Conservation (phyloP, 2,329 filamentous ascomycete species). For the Nothophaeocryptopus gaeumannii region DNA sequence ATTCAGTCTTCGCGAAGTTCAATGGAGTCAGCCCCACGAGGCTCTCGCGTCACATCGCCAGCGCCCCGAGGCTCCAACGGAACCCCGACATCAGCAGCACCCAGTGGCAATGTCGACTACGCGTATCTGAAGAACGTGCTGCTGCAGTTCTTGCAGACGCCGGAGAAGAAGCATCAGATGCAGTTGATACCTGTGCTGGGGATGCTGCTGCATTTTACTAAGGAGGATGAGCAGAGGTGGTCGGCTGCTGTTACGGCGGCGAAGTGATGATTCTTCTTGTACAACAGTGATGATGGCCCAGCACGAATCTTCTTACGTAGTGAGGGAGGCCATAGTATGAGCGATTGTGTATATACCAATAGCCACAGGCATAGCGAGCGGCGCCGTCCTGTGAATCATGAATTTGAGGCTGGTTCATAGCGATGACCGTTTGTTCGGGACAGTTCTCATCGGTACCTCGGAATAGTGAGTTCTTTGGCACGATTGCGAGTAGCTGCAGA, state of each 20-base stretch:
- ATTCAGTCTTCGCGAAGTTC: constrained; percentile 58
- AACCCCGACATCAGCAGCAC: background rate
- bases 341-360: no score
- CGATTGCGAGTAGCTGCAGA: no score
- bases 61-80: constrained; percentile 24
- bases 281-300: background rate
- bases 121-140: constrained; percentile 78
- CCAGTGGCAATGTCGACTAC: constrained; percentile 49
- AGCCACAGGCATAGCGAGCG: no score
- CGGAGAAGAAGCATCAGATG: constrained; percentile 70
- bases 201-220: constrained; percentile 73
- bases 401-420: no score
- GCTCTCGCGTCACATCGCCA: constrained; percentile 46
- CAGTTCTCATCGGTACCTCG: no score
- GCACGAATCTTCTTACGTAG: no score
- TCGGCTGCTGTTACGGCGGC: constrained; percentile 65
- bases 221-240: constrained; percentile 86
- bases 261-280: constrained; percentile 4
- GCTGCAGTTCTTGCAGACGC: constrained; percentile 77
- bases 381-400: no score
- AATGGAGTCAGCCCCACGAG: constrained; percentile 47
- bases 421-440: no score
- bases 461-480: no score
- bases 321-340: no score
- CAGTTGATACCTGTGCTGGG: constrained; percentile 76